Conservation (phyloP, 345 rosid genomes). For the Murraya paniculata region DNA sequence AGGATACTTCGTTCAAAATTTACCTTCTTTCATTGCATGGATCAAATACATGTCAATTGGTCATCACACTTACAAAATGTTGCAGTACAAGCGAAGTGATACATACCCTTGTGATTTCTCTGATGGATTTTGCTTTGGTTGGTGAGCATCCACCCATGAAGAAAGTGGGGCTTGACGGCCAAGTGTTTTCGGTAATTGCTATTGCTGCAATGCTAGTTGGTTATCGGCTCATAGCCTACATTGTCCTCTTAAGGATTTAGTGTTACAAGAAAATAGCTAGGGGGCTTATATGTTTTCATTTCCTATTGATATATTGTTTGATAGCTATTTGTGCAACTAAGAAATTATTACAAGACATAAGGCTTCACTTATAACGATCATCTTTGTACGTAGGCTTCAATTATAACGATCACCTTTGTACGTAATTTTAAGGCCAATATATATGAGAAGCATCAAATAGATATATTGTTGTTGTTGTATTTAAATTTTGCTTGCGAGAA, state of each 20-base stretch:
- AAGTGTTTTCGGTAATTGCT: no score
- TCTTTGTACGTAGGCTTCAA: no score
- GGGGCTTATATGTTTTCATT: no score
- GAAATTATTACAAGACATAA: neutral
- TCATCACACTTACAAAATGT: conserved; percentile 41
- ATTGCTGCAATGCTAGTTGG: neutral
- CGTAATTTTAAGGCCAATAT: no score
- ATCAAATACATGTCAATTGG: conserved; percentile 38
- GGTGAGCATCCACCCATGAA: conserved; percentile 28
- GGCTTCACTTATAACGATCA: no score
- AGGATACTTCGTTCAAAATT: conserved; percentile 48
- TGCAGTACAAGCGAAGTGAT: conserved; percentile 32
- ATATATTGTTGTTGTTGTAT: no score
- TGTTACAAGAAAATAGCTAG: no score
- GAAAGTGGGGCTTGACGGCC: no score
- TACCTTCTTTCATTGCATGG: conserved; percentile 49
- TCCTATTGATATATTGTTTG: no score
- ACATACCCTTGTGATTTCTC: conserved; percentile 31
- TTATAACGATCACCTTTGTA: no score
- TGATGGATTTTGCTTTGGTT: conserved; percentile 28
- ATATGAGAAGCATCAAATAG: no score
- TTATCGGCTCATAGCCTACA: neutral
- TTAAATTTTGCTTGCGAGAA: no score
- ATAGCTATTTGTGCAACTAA: neutral
- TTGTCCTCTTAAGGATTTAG: neutral